Evolutionary conservation across 129 eudicot genomes (phyloP), one percentile per base, ranked within the genome.

Genomic region (Helichrysum umbraculigerum): DNA sequence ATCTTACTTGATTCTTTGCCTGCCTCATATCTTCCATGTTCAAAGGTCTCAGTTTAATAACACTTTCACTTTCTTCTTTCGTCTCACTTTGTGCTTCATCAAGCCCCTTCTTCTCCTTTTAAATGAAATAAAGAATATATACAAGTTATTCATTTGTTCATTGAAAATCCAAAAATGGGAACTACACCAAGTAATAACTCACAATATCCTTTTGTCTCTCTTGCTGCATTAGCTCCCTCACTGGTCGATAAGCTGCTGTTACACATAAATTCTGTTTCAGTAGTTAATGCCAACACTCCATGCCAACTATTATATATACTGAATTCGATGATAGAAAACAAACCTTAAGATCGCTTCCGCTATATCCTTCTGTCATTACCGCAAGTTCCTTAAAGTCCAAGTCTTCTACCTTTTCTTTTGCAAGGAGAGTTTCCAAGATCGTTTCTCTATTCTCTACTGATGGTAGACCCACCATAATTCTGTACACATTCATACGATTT

Each of bases 321-420:
- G 34, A 77, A 39, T 25, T 54, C 60, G 34, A 4, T 14, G 29
- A 42, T 12, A 60, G 28, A 72, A 39, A 67, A 86, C 95, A 76
- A 83, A 93, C 98, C 98, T 93, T 90, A 42, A 93, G 98, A 88
- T 93, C 98, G 37, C 98, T 93, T 84, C 98, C 98, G 42, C 91
- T 93, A 66, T 86, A 93, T 84, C 98, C 98, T 71, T 93, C 98
- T 3, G 98, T 93, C 89, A 93, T 93, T 42, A 80, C 79, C 15
- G 92, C 98, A 74, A 93, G 96, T 87, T 93, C 98, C 81, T 90
- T 83, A 59, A 85, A 90, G 59, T 93, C 98, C 44, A 93, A 78
- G 0, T 78, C 79, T 70, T 88, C 91, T 4, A 89, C 90, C 41
- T 88, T 88, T 70, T 93, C 98, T 77, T 93, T 90, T 0, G 90